Base-by-base conservation (phyloP, 345 rosid species). In the Hypericum androsaemum region DNA sequence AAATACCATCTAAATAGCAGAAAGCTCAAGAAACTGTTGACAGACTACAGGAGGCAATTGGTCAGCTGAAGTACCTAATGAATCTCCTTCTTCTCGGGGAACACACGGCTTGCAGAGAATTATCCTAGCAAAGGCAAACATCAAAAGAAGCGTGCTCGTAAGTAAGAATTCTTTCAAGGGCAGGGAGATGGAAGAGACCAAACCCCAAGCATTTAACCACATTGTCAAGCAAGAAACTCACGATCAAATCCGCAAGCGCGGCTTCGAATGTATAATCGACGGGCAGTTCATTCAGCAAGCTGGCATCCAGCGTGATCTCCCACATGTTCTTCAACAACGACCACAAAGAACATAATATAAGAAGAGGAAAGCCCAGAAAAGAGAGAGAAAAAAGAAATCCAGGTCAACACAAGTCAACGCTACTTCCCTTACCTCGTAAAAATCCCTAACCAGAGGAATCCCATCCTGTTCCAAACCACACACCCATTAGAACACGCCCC, bases 61-160 rank as follows among this genome's bases (percentile, higher is more conserved):
- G 6, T 14, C 15, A 63, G 50, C 36, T n/a, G 6, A 39, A 56
- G 40, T 56, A 86, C 95, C 95, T 71, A 43, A 86, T 80, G 47
- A 77, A 52, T 66, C 69, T 80, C 63, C 72, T 55, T 42, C 39
- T 11, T 39, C 56, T 59, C 42, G 49, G 66, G 38, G 63, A 45
- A 88, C 88, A 82, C 7, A 86, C 80, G 41, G 90, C 95, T 78
- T 86, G 95, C 70, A 86, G 71, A 39, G 88, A 86, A 67, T 82
- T 82, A 65, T 82, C 95, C 90, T 82, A 76, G 39, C 14, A 60
- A 68, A 22, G 4, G 1, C 32, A 22, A 22, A 22, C 32, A 66
- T 11, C 39, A 6, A 59, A 15, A 66, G 5, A 32, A 59, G 41
- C 37, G 15, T 7, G 8, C 50, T 39, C 58, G 56, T 16, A n/a